These are phyloP conservation scores for Pigoraptor vietnamica DNA, from an alignment of 78 protist species.

Conservation along the genomic window DNA sequence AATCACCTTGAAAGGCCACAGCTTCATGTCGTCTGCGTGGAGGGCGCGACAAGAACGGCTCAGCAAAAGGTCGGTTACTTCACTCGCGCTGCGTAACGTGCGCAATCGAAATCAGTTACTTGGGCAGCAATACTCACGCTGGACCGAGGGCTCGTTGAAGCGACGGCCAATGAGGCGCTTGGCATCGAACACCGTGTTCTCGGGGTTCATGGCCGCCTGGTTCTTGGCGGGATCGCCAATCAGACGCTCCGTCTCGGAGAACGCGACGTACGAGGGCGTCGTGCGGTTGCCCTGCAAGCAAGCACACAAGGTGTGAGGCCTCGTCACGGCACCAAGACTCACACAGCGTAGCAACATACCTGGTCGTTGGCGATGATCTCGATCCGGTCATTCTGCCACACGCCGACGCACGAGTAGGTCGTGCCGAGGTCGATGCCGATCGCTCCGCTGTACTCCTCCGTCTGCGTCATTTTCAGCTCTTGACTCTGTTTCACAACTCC, in stretches of 20 bases:
- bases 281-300: constrained; percentile 84
- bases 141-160: constrained; percentile 33
- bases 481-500: too few species aligned
- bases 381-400: constrained; percentile 56
- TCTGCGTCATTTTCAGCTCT: neutral
- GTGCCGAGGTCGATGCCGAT: constrained; percentile 8
- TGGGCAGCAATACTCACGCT: constrained; percentile 4
- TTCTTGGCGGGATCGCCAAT: constrained; percentile 95
- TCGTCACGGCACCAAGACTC: constrained; percentile 81
- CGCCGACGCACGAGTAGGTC: constrained; percentile 79
- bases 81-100: neutral
- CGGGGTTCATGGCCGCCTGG: constrained; percentile 92
- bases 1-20: constrained; percentile 81
- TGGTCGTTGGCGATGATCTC: constrained; percentile 50
- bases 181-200: constrained; percentile 92
- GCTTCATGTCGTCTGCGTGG: constrained; percentile 75
- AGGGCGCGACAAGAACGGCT: too few species aligned
- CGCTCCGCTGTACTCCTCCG: constrained; percentile 43
- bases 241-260: constrained; percentile 83
- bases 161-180: constrained; percentile 91
- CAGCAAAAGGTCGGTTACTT: too few species aligned
- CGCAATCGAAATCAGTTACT: neutral
- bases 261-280: constrained; percentile 97
- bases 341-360: neutral
- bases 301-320: constrained; percentile 89